Evolutionary conservation across 2,329 filamentous ascomycete species (phyloP).

Genomic region (Cercospora zeae-maydis): DNA sequence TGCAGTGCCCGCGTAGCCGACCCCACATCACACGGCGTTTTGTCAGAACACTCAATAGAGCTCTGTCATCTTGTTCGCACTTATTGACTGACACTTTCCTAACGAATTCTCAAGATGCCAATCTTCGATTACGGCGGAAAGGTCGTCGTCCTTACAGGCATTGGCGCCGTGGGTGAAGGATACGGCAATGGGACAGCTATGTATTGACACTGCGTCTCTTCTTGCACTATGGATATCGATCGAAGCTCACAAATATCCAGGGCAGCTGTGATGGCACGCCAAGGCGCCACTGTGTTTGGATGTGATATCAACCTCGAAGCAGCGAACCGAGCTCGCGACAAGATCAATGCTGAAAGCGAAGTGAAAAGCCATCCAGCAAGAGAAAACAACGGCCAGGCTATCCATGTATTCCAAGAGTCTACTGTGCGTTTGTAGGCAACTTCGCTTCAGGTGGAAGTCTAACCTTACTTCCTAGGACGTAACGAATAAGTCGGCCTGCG

Average conservation of each 20-base stretch:
- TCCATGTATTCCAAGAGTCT: slow-evolving; percentile 25
- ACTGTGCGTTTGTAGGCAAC: slow-evolving; percentile 21
- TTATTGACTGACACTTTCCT: neutral
- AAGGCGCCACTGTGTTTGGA: slow-evolving; percentile 52
- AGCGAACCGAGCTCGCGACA: slow-evolving; percentile 27
- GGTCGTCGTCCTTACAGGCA: slow-evolving; percentile 47
- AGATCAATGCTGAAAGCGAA: slow-evolving; percentile 26
- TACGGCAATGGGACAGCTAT: slow-evolving; percentile 47
- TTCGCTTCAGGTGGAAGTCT: neutral
- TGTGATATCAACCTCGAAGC: slow-evolving; percentile 44
- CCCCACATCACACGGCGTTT: neutral
- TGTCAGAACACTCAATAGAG: neutral
- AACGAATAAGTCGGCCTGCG: slow-evolving; percentile 52
- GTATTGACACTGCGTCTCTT: slow-evolving; percentile 4
- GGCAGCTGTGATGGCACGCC: slow-evolving; percentile 44
- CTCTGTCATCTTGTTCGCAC: neutral
- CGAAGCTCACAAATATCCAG: neutral
- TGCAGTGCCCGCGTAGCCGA: neutral
- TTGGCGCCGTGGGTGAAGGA: slow-evolving; percentile 45
- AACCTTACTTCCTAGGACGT: slow-evolving; percentile 41
- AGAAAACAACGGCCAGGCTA: slow-evolving; percentile 12
- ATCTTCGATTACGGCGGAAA: slow-evolving; percentile 45
- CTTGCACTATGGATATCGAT: neutral
- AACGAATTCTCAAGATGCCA: neutral
- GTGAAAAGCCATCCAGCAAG: slow-evolving; percentile 20